Conservation (phyloP, 2,329 filamentous ascomycete genomes). For the Didymella pomorum region DNA sequence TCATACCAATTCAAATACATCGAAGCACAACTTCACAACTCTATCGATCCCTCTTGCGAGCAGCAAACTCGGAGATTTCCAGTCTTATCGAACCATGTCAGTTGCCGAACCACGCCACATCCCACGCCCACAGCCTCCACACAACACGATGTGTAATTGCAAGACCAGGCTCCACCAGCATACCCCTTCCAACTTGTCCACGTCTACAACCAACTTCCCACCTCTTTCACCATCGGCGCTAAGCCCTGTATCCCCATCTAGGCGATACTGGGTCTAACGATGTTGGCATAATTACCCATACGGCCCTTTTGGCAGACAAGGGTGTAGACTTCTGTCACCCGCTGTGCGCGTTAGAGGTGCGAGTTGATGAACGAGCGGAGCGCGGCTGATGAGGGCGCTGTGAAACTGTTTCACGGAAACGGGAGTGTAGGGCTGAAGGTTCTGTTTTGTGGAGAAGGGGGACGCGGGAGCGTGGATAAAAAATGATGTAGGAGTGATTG, state of each 20-base stretch:
- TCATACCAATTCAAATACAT: not conserved
- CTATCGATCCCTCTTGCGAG: not conserved
- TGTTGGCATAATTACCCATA: conserved; percentile 1
- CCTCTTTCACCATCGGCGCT: not conserved
- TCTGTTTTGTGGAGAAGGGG: conserved; percentile 11
- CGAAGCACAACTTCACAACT: conserved; percentile 1
- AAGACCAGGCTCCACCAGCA: not conserved
- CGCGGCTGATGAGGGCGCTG: not conserved
- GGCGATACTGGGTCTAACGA: conserved; percentile 1
- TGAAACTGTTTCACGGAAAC: conserved; percentile 14
- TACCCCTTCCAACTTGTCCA: not conserved
- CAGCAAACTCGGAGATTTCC: not conserved
- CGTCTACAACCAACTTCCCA: not conserved
- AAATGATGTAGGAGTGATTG: conserved; percentile 3
- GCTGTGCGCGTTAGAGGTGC: conserved; percentile 11
- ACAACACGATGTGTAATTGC: not conserved
- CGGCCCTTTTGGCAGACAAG: conserved; percentile 11
- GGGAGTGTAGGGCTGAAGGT: conserved; percentile 11
- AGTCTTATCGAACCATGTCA: not conserved
- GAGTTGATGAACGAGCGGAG: conserved; percentile 10
- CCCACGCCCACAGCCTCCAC: not conserved
- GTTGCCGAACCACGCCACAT: conserved; percentile 1
- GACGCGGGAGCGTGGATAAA: not conserved
- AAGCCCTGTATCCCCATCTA: not conserved
- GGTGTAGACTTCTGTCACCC: conserved; percentile 2